Evolutionary conservation across 2,329 filamentous ascomycete genomes (phyloP).

Genomic region (Pleomassaria siparia): DNA sequence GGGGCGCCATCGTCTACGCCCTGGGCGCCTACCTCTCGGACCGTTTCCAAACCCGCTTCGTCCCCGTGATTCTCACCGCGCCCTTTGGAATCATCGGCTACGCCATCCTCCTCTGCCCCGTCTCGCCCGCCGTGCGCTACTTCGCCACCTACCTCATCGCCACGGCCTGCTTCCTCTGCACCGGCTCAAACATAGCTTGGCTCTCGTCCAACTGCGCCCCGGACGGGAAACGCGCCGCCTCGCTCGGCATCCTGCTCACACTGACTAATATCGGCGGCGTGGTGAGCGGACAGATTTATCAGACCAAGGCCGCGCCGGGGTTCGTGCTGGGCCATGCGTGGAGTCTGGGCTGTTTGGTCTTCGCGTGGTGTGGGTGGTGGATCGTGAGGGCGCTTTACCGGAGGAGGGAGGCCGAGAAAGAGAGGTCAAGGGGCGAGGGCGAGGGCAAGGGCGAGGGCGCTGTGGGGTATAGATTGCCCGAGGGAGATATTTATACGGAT

Average conservation of each 20-base stretch:
- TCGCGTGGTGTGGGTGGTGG: constrained; percentile 46
- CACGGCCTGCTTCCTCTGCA: constrained; percentile 38
- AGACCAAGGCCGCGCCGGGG: constrained; percentile 26
- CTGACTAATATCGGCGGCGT: constrained; percentile 40
- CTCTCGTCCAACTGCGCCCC: constrained; percentile 34
- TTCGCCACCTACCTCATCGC: constrained; percentile 38
- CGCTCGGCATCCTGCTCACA: constrained; percentile 32
- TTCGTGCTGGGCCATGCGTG: constrained; percentile 39
- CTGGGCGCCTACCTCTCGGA: constrained; percentile 44
- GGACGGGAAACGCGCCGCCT: constrained; percentile 37
- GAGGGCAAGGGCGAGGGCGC: no score
- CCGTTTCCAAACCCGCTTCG: constrained; percentile 41
- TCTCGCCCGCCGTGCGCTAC: constrained; percentile 29
- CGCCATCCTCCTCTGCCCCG: constrained; percentile 30
- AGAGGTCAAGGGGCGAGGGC: constrained; percentile 25
- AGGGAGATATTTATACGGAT: constrained; percentile 29
- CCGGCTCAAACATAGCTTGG: constrained; percentile 39
- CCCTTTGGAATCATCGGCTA: constrained; percentile 36
- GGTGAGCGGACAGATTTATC: constrained; percentile 37
- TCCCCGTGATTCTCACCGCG: constrained; percentile 37
- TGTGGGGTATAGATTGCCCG: constrained; percentile 16
- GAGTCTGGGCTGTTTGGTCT: constrained; percentile 38
- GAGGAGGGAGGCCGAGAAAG: constrained; percentile 35
- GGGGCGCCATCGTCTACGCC: constrained; percentile 45
- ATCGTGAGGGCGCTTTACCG: constrained; percentile 35